phyloP scores from a whole-genome alignment of 208 protist genomes.

The Trypanosoma cruzi region DNA sequence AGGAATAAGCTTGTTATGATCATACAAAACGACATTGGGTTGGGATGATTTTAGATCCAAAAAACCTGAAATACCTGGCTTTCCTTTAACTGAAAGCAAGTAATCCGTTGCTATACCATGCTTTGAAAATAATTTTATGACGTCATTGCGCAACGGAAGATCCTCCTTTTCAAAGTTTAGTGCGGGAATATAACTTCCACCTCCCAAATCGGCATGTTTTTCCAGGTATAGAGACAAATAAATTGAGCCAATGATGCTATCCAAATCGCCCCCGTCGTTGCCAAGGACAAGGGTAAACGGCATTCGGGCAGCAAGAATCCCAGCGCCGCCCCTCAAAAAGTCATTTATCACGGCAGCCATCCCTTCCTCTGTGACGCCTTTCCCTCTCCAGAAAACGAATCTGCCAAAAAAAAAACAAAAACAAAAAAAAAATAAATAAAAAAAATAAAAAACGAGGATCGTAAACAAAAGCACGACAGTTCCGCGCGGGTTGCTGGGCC shows the following conservation, averaged over 20 bases:
- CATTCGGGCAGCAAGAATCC: constrained; percentile 24
- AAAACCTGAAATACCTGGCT: constrained; percentile 21
- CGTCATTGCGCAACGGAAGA: constrained; percentile 73
- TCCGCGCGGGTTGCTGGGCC: no score
- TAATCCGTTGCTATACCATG: constrained; percentile 40
- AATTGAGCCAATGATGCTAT: constrained; percentile 85
- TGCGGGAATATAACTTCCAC: constrained; percentile 53
- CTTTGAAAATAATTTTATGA: constrained; percentile 53
- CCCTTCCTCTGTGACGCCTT: constrained; percentile 1
- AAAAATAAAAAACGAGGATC: not conserved
- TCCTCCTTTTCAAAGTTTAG: constrained; percentile 84
- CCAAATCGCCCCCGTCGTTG: constrained; percentile 90
- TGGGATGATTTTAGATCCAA: constrained; percentile 36
- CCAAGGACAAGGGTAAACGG: constrained; percentile 63
- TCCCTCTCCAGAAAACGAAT: not conserved
- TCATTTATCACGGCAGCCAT: constrained; percentile 69
- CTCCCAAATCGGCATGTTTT: constrained; percentile 26
- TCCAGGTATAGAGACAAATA: constrained; percentile 77
- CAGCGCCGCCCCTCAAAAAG: constrained; percentile 51
- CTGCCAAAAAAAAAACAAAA: constrained; percentile 12
- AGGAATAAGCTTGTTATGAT: constrained; percentile 80
- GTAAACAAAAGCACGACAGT: no score
- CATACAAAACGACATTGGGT: constrained; percentile 66
- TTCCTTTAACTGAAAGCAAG: constrained; percentile 42
- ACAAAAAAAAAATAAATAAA: not conserved